A percentile compares a stretch with the other conserved stretches of the same genome.
Evolutionary conservation across 805 yeast species (phyloP).

Genomic region (Hanseniaspora taiwanica): DNA sequence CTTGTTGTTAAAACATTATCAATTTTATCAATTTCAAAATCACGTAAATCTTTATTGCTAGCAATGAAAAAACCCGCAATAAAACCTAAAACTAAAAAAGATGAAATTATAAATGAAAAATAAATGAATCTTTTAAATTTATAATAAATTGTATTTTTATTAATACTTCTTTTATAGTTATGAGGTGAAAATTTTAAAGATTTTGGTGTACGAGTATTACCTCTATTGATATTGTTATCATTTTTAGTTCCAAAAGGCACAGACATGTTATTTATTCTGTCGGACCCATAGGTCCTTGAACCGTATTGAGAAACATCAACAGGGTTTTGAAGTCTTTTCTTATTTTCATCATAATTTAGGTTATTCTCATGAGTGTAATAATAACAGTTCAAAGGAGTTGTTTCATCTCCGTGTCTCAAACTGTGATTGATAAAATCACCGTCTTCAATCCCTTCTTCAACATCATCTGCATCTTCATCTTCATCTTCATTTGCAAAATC

Average conservation of each 20-base stretch:
- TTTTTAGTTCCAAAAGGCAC: slow-evolving; percentile 3
- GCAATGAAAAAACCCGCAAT: slow-evolving; percentile 75
- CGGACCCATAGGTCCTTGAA: too few species aligned
- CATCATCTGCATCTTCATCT: too few species aligned
- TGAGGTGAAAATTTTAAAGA: slow-evolving; percentile 29
- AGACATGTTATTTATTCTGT: too few species aligned
- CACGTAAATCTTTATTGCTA: slow-evolving; percentile 68
- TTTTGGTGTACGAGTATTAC: background rate
- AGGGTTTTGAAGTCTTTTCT: too few species aligned
- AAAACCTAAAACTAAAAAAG: slow-evolving; percentile 60
- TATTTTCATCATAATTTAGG: too few species aligned
- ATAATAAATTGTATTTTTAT: slow-evolving; percentile 20
- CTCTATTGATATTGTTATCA: background rate
- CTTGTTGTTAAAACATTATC: slow-evolving; percentile 64
- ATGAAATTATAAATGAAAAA: slow-evolving; percentile 24
- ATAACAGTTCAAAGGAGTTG: too few species aligned
- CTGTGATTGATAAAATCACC: too few species aligned
- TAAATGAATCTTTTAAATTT: slow-evolving; percentile 24
- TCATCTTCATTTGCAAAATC: too few species aligned
- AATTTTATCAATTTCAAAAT: slow-evolving; percentile 46
- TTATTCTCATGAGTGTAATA: too few species aligned
- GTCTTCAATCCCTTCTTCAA: too few species aligned
- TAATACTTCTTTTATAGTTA: slow-evolving; percentile 24
- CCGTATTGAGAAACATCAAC: too few species aligned
- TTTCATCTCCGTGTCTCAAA: too few species aligned